These are phyloP conservation scores for Ophiostoma populinum DNA, from an alignment of 2,329 filamentous ascomycete genomes.

Conservation along the genomic window DNA sequence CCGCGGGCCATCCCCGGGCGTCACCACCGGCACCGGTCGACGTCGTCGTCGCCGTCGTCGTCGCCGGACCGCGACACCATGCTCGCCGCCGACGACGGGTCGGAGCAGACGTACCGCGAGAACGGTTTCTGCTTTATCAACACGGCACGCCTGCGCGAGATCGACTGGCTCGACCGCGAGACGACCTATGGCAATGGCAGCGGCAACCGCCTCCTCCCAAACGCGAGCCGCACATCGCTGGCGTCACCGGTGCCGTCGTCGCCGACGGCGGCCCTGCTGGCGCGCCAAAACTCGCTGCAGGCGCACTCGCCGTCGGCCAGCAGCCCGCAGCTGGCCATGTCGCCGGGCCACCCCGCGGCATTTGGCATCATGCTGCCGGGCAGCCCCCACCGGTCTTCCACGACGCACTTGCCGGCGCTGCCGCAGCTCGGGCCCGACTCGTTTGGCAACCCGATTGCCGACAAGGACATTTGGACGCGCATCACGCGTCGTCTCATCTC, in stretches of 20 bases:
- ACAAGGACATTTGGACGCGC: constrained; percentile 42
- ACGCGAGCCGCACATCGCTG: too few species aligned
- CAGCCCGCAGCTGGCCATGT: background rate
- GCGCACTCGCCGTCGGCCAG: constrained; percentile 2
- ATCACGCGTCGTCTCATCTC: constrained; percentile 38
- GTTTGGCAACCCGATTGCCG: constrained; percentile 36
- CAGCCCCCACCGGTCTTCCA: constrained; percentile 10
- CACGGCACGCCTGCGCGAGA: constrained; percentile 33
- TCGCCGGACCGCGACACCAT: too few species aligned
- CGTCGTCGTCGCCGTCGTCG: too few species aligned
- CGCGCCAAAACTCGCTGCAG: constrained; percentile 3
- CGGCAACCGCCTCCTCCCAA: too few species aligned
- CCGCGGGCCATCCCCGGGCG: too few species aligned
- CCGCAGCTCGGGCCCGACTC: constrained; percentile 29
- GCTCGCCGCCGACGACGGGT: constrained; percentile 20
- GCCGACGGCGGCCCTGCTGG: background rate
- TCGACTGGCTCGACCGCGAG: constrained; percentile 24
- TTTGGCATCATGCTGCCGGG: constrained; percentile 11
- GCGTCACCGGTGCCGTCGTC: too few species aligned
- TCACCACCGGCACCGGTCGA: too few species aligned
- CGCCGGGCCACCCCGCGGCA: constrained; percentile 1
- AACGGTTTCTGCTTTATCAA: constrained; percentile 30
- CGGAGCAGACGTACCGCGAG: constrained; percentile 17
- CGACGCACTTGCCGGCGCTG: constrained; percentile 10
- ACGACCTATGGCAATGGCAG: too few species aligned